Evolutionary conservation across 371 early-diverging fungal species (phyloP).

Genomic region (Mucor indicus): DNA sequence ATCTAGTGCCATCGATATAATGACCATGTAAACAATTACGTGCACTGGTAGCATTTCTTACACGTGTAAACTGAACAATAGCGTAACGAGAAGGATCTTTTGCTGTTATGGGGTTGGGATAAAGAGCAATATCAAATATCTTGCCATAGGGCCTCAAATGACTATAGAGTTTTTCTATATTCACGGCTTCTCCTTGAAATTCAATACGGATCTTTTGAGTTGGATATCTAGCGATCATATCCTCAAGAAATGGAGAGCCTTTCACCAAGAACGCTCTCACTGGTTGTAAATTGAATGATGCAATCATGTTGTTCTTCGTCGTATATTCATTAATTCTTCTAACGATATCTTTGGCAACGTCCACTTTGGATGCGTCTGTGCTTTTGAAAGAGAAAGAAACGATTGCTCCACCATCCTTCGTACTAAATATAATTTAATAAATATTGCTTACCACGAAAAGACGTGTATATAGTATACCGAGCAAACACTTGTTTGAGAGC

Average conservation of each 20-base stretch:
- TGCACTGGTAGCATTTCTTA: slow-evolving; percentile 84
- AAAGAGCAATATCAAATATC: slow-evolving; percentile 71
- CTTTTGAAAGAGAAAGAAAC: slow-evolving; percentile 38
- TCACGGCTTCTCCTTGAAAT: slow-evolving; percentile 64
- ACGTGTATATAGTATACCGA: slow-evolving; percentile 20
- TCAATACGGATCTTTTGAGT: slow-evolving; percentile 63
- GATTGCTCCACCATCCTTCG: slow-evolving; percentile 51
- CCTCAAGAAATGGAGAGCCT: slow-evolving; percentile 87
- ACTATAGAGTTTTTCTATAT: slow-evolving; percentile 64
- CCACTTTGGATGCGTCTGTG: slow-evolving; percentile 16
- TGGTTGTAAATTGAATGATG: slow-evolving; percentile 63
- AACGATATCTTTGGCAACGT: slow-evolving; percentile 32
- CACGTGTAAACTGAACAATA: slow-evolving; percentile 69
- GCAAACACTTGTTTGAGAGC: slow-evolving; percentile 28
- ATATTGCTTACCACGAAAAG: background rate
- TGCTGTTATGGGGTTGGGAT: slow-evolving; percentile 45
- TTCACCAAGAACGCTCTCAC: slow-evolving; percentile 64
- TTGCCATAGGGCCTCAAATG: slow-evolving; percentile 80
- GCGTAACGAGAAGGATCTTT: slow-evolving; percentile 82
- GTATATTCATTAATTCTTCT: slow-evolving; percentile 34
- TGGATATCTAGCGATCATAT: slow-evolving; percentile 78
- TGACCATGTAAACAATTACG: slow-evolving; percentile 86
- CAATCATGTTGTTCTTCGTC: slow-evolving; percentile 34
- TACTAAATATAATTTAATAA: slow-evolving; percentile 24
- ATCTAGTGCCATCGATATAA: slow-evolving; percentile 60